Conservation (phyloP, 2,329 filamentous ascomycete species). For the Metarhizium humberi region DNA sequence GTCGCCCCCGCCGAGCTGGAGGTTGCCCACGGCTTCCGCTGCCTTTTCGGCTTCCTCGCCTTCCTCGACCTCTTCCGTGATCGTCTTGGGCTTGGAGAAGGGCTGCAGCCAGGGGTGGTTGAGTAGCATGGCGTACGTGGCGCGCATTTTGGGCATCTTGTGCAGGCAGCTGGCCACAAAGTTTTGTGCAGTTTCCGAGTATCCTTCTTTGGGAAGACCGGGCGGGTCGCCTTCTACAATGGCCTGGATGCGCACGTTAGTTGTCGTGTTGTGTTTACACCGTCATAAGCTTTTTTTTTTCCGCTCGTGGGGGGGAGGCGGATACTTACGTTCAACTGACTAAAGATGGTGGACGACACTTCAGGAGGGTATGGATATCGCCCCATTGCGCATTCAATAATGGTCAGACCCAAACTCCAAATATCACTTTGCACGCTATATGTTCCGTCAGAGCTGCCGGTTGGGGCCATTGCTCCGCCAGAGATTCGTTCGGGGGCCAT, state of each 20-base stretch:
- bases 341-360: constrained; percentile 97
- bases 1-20: constrained; percentile 27
- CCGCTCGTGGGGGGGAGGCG: neutral
- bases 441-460: constrained; percentile 64
- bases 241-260: constrained; percentile 47
- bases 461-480: constrained; percentile 67
- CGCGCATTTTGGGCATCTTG: constrained; percentile 85
- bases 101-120: constrained; percentile 80
- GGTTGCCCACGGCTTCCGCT: constrained; percentile 33
- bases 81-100: constrained; percentile 67
- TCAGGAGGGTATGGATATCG: constrained; percentile 95
- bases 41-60: constrained; percentile 37
- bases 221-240: constrained; percentile 98
- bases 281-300: neutral
- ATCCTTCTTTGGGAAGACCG: constrained; percentile 68
- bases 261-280: neutral
- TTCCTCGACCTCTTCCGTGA: constrained; percentile 61
- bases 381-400: constrained; percentile 93
- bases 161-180: constrained; percentile 88
- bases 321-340: constrained; percentile 76
- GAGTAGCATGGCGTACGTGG: constrained; percentile 84
- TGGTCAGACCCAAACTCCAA: constrained; percentile 88
- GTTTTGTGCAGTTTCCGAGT: constrained; percentile 69
- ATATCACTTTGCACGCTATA: constrained; percentile 98
- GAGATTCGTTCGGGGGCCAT: constrained; percentile 97